phyloP scores from a whole-genome alignment of 345 rosid species.

The Ceriops tagal region DNA sequence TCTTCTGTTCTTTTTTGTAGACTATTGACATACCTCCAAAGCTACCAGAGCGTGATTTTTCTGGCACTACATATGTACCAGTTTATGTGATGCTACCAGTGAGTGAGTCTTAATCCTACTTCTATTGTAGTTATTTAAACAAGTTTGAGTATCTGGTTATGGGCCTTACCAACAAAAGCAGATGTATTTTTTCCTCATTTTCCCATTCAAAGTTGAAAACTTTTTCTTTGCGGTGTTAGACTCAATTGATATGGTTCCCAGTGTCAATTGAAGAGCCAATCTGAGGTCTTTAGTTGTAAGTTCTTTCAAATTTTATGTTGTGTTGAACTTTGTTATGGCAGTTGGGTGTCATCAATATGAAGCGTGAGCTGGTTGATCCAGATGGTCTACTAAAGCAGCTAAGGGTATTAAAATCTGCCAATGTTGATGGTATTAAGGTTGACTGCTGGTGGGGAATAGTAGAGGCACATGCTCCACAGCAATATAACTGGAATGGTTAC shows the following conservation, averaged over 20 bases:
- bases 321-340: constrained; percentile 30
- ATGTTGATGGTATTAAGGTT: constrained; percentile 79
- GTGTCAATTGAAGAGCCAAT: constrained; percentile 4
- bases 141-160: constrained; percentile 7
- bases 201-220: not conserved
- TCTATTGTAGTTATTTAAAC: not conserved
- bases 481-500: constrained; percentile 95
- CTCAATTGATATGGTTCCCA: constrained; percentile 4
- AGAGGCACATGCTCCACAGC: constrained; percentile 81
- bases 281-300: not conserved
- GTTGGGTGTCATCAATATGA: constrained; percentile 91
- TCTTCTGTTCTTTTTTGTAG: constrained; percentile 34
- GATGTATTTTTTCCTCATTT: not conserved
- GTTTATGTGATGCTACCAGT: constrained; percentile 97
- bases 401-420: constrained; percentile 67
- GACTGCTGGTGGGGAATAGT: constrained; percentile 99
- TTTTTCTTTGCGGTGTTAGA: constrained; percentile 2
- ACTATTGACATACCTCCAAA: constrained; percentile 47
- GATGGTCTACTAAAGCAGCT: constrained; percentile 79
- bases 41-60: constrained; percentile 71
- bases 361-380: constrained; percentile 85
- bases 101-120: constrained; percentile 31
- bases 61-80: constrained; percentile 75
- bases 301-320: constrained; percentile 10
- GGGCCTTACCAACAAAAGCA: no score